Percentiles rank a stretch among this genome's conserved stretches.
phyloP scores from a whole-genome alignment of 345 rosid species.

The Excoecaria cochinchinensis region DNA sequence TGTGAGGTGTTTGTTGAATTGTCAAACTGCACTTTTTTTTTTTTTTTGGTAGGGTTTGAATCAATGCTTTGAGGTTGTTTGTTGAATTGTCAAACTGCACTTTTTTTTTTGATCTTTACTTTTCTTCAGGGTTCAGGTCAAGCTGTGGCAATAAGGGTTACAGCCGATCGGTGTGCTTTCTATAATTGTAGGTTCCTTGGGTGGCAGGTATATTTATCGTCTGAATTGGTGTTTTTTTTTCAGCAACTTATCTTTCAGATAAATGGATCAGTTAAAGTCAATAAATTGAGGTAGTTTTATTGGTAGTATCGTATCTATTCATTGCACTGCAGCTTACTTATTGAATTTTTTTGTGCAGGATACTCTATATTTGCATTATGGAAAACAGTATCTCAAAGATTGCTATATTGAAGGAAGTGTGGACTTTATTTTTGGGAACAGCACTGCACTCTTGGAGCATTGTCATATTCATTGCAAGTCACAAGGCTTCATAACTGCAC shows the following conservation, averaged over 20 bases:
- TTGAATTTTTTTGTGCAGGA: conserved; percentile 48
- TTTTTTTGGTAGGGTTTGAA: neutral
- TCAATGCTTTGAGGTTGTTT: neutral
- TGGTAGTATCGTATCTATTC: neutral
- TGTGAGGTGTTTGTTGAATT: conserved; percentile 2
- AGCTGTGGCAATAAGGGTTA: conserved; percentile 92
- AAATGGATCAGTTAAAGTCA: neutral
- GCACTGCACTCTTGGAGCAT: conserved; percentile 89
- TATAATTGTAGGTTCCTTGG: conserved; percentile 95
- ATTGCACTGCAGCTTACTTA: neutral
- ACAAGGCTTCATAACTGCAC: conserved; percentile 83
- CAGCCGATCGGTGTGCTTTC: conserved; percentile 95
- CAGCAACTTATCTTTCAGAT: conserved; percentile 5
- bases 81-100: too few species aligned
- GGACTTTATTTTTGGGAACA: conserved; percentile 95
- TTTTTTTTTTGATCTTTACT: conserved; percentile 8
- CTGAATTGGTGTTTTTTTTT: too few species aligned
- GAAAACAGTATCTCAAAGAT: conserved; percentile 84
- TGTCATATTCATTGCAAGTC: conserved; percentile 97
- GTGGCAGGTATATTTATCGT: conserved; percentile 67
- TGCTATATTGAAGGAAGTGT: conserved; percentile 92
- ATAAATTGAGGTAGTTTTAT: neutral
- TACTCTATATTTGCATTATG: conserved; percentile 87
- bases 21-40: neutral
- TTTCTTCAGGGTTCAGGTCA: conserved; percentile 83